Evolutionary conservation across 192 early-diverging fungal species (phyloP), one percentile per base, ranked within the genome.

Genomic region (Coemansia sp.): DNA sequence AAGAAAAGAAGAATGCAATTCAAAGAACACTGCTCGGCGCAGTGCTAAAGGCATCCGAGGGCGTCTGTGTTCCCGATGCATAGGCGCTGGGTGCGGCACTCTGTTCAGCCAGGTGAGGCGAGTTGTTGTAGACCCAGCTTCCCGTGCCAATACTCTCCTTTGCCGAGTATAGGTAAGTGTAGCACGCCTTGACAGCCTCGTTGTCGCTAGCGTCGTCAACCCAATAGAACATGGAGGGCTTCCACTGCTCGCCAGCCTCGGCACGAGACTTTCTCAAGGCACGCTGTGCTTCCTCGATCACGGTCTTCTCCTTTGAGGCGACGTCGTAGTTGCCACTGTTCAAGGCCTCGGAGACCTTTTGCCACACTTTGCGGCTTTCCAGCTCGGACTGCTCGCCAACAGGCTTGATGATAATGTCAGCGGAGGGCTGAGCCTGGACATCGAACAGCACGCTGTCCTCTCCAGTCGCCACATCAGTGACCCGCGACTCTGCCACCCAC

Each of bases 351-450:
- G 90, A 80, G 13, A 93, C 90, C 66, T 80, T 76, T 22, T 85
- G 59, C 91, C 91, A 93, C 32, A 93, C 75, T 20, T 78, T 82
- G 59, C 88, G 90, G 58, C 88, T 90, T 61, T 93, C 91, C 13
- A 91, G 62, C 38, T 67, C 69, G 20, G 75, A 76, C 77, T 90
- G 88, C 61, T 90, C 79, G 2, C 78, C 69, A n/a, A 86, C 35
- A 27, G 90, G 84, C 44, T 76, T 73, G 30, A 93, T 79, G 30
- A 60, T 64, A 32, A 86, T 89, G n/a, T 86, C 86, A 35, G 78
- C 67, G 1, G 86, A 55, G 18, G 82, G 84, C 62, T 84, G 69
- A 18, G 83, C 60, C 8, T 71, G 71, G 38, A 89, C 80, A 61
- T 93, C 89, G 67, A 90, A 87, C 68, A 93, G 84, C 8, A 71